These are phyloP conservation scores for Botrytis fabae DNA, from an alignment of 2,329 filamentous ascomycete species.

Conservation along the genomic window DNA sequence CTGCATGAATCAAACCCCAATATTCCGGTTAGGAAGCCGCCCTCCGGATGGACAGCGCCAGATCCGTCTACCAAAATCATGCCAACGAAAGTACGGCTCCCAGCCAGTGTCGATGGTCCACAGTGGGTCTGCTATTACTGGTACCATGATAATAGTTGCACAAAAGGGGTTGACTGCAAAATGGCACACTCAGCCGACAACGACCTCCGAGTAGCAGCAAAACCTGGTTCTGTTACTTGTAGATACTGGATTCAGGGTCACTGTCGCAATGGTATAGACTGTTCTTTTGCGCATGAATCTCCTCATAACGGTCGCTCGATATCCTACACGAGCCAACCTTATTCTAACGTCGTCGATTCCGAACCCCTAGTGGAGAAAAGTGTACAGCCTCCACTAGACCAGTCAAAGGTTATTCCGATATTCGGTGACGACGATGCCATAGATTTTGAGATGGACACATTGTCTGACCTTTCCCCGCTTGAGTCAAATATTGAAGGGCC, in stretches of 20 bases:
- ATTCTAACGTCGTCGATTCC: neutral
- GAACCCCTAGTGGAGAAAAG: neutral
- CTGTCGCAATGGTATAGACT: neutral
- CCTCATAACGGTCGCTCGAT: neutral
- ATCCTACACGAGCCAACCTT: neutral
- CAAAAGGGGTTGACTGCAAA: constrained; percentile 11
- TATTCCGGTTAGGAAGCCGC: neutral
- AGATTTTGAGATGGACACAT: neutral
- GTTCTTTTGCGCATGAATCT: neutral
- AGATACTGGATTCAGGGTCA: neutral
- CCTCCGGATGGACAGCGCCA: neutral
- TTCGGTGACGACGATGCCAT: neutral
- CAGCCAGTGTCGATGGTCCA: neutral
- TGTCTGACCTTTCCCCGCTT: neutral
- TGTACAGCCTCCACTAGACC: neutral
- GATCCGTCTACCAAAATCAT: neutral
- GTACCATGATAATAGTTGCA: constrained; percentile 22
- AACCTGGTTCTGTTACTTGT: neutral
- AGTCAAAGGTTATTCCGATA: neutral
- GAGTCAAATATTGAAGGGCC: neutral
- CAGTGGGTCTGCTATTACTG: constrained; percentile 15
- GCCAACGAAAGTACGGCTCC: neutral
- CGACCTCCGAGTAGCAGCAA: neutral
- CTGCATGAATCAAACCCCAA: neutral
- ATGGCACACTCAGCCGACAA: constrained; percentile 14